Evolutionary conservation across 1,139 yeast species (phyloP), one percentile per base, ranked within the genome.

Genomic region (Pichia sp.): DNA sequence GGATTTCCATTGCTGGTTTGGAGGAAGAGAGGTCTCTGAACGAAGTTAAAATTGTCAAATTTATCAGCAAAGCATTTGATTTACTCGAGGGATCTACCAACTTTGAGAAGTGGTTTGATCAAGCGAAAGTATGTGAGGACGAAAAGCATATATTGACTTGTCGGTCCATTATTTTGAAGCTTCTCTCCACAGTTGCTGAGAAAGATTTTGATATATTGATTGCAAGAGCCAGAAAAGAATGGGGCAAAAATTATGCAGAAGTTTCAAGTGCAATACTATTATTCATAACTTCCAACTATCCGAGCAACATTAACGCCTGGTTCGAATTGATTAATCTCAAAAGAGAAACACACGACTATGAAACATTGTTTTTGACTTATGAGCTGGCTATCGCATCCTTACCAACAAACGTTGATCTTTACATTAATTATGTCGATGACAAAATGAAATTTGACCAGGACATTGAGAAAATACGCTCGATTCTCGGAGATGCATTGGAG

Each of bases 371-470:
- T 59, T 64, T 66, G 1, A 74, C 74, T 34, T 83, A 85, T 61
- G 80, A 80, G 40, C 70, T 70, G 67, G 79, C 85, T 39, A 74
- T 76, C 2, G 59, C 63, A 0, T 63, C 72, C 0, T 74, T 84
- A 51, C 84, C 87, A 0, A 60, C 69, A 1, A 66, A 70, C 22
- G 80, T 78, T 31, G 62, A 77, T 4, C 74, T 89, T 50, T 75
- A 82, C 69, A 67, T 89, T 51, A 79, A 85, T 82, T 87, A 79
- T 63, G 87, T 95, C 0, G 83, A 83, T 57, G 95, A 87, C 60
- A 72, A 75, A 53, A 81, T 89, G 83, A 47, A 48, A 12, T 22
- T 57, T n/a, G 72, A 65, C 1, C 69, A 74, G 1, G 82, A 86
- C 59, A 62, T 76, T 1, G 66, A 62, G 0, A 74, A 72, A 1